These are phyloP conservation scores for Leptographium radiaticola DNA, from an alignment of 2,329 filamentous ascomycete species.

Conservation along the genomic window DNA sequence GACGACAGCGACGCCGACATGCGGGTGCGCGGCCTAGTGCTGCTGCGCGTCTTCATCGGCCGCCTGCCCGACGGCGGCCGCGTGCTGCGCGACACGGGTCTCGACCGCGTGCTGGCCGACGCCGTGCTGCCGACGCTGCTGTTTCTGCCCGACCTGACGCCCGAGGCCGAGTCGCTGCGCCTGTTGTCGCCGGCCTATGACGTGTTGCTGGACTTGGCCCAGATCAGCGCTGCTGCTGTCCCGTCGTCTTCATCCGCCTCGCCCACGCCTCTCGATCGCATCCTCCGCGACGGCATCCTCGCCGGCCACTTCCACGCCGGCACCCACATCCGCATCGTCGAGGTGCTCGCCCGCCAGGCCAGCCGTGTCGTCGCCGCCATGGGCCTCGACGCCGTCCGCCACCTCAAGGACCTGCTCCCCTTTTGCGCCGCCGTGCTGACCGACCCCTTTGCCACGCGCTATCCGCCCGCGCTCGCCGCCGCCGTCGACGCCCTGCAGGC, in stretches of 20 bases:
- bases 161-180: conserved; percentile 52
- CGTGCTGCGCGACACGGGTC: conserved; percentile 34
- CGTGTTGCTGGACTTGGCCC: conserved; percentile 46
- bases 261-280: conserved; percentile 28
- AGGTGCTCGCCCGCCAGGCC: conserved; percentile 40
- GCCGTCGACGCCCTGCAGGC: conserved; percentile 40
- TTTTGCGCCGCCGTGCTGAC: conserved; percentile 51
- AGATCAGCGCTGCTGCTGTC: conserved; percentile 11
- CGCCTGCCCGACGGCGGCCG: conserved; percentile 29
- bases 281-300: conserved; percentile 43
- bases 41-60: conserved; percentile 41
- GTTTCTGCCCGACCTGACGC: conserved; percentile 64
- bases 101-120: conserved; percentile 55
- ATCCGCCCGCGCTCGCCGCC: conserved; percentile 38
- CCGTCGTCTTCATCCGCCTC: background rate
- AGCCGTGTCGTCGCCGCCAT: conserved; percentile 38
- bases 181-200: conserved; percentile 55
- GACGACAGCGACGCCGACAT: conserved; percentile 46
- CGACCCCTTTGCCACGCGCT: conserved; percentile 51
- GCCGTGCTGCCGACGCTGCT: conserved; percentile 59
- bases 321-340: conserved; percentile 43
- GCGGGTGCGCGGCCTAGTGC: conserved; percentile 41
- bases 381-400: conserved; percentile 50
- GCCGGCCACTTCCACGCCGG: conserved; percentile 43
- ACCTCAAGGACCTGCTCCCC: conserved; percentile 57